phyloP scores from a whole-genome alignment of 2,329 filamentous ascomycete genomes.

The Tolypocladium sp. region DNA sequence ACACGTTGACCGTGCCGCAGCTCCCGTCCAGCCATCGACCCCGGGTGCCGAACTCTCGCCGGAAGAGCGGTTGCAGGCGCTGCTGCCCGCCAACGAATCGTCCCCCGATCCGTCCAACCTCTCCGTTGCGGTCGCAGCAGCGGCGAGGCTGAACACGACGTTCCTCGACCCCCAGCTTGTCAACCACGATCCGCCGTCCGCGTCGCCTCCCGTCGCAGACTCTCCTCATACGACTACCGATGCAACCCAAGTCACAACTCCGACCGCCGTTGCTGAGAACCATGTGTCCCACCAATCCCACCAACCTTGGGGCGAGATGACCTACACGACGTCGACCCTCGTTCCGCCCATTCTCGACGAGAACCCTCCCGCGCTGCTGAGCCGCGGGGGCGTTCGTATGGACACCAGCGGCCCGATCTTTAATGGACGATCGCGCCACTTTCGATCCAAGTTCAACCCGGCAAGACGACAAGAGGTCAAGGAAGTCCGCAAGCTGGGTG shows the following conservation, averaged over 20 bases:
- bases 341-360: constrained; percentile 20
- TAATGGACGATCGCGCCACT: constrained; percentile 42
- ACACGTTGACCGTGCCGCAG: constrained; percentile 2
- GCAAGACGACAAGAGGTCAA: constrained; percentile 55
- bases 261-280: constrained; percentile 7
- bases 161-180: constrained; percentile 44
- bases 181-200: constrained; percentile 18
- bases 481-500: constrained; percentile 54
- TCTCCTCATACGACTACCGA: constrained; percentile 1
- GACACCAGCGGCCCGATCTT: constrained; percentile 32
- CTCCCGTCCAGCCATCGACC: constrained; percentile 13
- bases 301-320: constrained; percentile 46
- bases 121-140: constrained; percentile 46
- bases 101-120: constrained; percentile 38
- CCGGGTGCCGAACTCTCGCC: constrained; percentile 27
- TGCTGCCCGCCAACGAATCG: constrained; percentile 26
- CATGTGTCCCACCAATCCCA: constrained; percentile 14
- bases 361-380: constrained; percentile 21
- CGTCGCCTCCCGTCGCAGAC: constrained; percentile 15
- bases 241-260: constrained; percentile 7
- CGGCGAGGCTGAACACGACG: constrained; percentile 44
- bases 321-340: constrained; percentile 31
- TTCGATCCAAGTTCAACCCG: constrained; percentile 48
- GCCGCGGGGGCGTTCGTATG: constrained; percentile 43
- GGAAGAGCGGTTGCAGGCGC: constrained; percentile 42